phyloP scores from a whole-genome alignment of 140 eudicot species.

The Ambrosia hybrid region DNA sequence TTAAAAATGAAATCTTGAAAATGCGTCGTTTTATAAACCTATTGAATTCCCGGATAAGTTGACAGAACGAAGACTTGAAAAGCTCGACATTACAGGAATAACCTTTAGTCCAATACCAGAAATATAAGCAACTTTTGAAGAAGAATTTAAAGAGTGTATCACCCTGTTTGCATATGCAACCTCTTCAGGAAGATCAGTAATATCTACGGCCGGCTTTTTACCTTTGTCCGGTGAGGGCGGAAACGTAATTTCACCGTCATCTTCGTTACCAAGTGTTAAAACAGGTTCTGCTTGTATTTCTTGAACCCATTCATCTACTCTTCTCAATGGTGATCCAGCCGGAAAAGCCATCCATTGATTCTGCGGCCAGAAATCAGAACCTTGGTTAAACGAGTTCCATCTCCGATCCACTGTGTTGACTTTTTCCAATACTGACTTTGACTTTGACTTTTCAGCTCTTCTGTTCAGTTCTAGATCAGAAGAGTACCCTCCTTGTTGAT shows the following conservation, averaged over 20 bases:
- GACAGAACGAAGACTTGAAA: constrained; percentile 70
- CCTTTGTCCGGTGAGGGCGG: constrained; percentile 59
- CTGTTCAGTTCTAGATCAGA: constrained; percentile 66
- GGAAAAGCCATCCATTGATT: constrained; percentile 91
- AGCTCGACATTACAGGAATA: constrained; percentile 58
- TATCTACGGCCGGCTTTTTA: constrained; percentile 23
- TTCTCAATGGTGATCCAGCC: constrained; percentile 42
- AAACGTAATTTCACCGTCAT: constrained; percentile 36
- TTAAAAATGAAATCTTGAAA: constrained; percentile 1
- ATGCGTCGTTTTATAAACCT: constrained; percentile 36
- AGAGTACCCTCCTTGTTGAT: constrained; percentile 83
- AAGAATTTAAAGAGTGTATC: constrained; percentile 70
- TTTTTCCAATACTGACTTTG: constrained; percentile 28
- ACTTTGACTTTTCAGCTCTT: constrained; percentile 28
- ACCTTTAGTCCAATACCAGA: constrained; percentile 72
- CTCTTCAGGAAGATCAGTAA: constrained; percentile 56
- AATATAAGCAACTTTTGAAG: constrained; percentile 76
- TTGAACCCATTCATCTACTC: constrained; percentile 83
- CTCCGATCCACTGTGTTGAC: constrained; percentile 29
- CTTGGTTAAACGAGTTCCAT: constrained; percentile 44
- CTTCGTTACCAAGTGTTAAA: constrained; percentile 21
- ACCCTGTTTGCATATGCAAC: constrained; percentile 66
- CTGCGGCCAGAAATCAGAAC: constrained; percentile 64
- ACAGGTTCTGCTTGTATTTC: constrained; percentile 43
- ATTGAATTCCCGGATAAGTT: constrained; percentile 77